phyloP scores from a whole-genome alignment of 2,329 filamentous ascomycete genomes.

The Byssochlamys sp. region DNA sequence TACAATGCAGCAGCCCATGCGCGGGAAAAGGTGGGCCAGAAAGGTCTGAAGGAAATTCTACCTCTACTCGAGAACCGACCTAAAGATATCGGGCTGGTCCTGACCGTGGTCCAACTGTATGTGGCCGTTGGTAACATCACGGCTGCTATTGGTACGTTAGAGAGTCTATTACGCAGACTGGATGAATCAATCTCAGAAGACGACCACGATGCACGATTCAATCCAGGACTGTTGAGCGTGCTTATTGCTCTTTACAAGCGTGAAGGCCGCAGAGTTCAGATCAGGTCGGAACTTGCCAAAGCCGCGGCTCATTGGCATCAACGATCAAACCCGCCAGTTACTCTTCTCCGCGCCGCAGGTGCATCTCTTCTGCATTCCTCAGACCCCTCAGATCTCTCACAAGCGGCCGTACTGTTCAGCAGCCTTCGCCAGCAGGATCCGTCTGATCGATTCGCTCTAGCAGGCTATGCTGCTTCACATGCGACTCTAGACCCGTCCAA shows the following conservation, averaged over 20 bases:
- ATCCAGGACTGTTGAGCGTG: slow-evolving; percentile 74
- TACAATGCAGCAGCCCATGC: slow-evolving; percentile 67
- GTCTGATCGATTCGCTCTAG: slow-evolving; percentile 58
- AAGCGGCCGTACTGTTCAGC: slow-evolving; percentile 70
- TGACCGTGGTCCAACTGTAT: slow-evolving; percentile 76
- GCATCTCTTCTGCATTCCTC: slow-evolving; percentile 69
- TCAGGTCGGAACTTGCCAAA: slow-evolving; percentile 20
- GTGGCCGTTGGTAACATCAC: slow-evolving; percentile 60
- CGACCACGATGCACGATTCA: slow-evolving; percentile 62
- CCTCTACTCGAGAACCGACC: slow-evolving; percentile 64
- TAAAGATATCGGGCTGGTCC: slow-evolving; percentile 66
- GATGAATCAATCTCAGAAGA: slow-evolving; percentile 51
- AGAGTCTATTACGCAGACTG: slow-evolving; percentile 63
- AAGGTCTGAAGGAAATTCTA: slow-evolving; percentile 60
- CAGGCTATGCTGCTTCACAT: slow-evolving; percentile 77
- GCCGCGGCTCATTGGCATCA: slow-evolving; percentile 54
- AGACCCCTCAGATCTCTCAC: slow-evolving; percentile 54
- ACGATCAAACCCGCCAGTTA: slow-evolving; percentile 49
- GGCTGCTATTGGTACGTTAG: slow-evolving; percentile 64
- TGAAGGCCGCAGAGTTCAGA: slow-evolving; percentile 62
- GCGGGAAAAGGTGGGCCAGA: slow-evolving; percentile 49
- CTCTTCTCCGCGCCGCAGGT: slow-evolving; percentile 73
- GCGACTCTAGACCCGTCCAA: slow-evolving; percentile 43
- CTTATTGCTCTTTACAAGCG: slow-evolving; percentile 68
- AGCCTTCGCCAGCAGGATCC: slow-evolving; percentile 57